phyloP scores from a whole-genome alignment of 768 basidiomycete species.

The Pholiota microspora region DNA sequence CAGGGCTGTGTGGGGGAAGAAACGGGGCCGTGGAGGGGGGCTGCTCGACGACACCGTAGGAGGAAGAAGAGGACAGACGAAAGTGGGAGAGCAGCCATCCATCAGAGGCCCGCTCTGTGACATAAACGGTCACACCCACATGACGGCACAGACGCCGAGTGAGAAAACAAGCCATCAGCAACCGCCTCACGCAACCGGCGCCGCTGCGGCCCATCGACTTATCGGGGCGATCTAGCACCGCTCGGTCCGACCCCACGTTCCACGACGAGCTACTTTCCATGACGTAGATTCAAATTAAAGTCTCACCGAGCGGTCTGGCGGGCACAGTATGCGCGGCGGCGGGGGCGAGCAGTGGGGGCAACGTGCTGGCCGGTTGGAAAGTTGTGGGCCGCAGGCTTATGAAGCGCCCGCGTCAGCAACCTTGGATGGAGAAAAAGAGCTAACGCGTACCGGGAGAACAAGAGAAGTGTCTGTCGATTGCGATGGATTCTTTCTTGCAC shows the following conservation, averaged over 20 bases:
- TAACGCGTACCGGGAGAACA: constrained; percentile 18
- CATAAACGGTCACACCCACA: constrained; percentile 13
- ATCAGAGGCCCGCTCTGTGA: constrained; percentile 20
- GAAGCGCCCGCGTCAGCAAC: constrained; percentile 6
- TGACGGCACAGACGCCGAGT: constrained; percentile 6
- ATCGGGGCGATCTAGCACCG: constrained; percentile 25
- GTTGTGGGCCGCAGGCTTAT: neutral
- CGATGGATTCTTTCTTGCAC: constrained; percentile 12
- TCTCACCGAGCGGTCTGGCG: constrained; percentile 1
- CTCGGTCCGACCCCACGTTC: constrained; percentile 38
- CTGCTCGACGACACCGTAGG: constrained; percentile 39
- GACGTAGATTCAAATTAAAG: constrained; percentile 21
- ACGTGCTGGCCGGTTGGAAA: neutral
- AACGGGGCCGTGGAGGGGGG: constrained; percentile 32
- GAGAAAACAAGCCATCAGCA: constrained; percentile 6
- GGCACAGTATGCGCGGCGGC: constrained; percentile 1
- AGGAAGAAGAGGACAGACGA: constrained; percentile 29
- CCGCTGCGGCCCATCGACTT: constrained; percentile 26
- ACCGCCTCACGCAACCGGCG: constrained; percentile 19
- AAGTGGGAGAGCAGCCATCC: constrained; percentile 21
- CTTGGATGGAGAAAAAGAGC: neutral
- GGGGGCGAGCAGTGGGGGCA: neutral
- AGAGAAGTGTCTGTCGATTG: constrained; percentile 17
- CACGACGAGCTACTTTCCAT: constrained; percentile 30
- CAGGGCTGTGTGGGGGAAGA: constrained; percentile 23